Conservation (phyloP, 2,329 filamentous ascomycete species). For the Aureobasidium sp. region DNA sequence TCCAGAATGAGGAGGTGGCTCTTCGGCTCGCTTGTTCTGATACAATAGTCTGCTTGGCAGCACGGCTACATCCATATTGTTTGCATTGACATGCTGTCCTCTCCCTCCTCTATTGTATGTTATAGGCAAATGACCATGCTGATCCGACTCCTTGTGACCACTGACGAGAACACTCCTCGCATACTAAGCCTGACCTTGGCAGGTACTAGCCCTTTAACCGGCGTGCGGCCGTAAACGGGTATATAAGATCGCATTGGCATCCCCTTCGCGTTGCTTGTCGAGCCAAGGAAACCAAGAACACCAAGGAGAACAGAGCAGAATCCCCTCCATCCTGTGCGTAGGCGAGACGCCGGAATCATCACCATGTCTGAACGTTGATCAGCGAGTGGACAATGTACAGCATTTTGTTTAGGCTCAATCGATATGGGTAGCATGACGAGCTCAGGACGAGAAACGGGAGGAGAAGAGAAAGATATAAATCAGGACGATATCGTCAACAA, state of each 20-base stretch:
- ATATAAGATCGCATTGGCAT: slow-evolving; percentile 2
- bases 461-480: neutral
- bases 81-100: neutral
- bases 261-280: slow-evolving; percentile 4
- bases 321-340: neutral
- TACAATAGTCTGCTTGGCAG: slow-evolving; percentile 7
- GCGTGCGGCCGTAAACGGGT: neutral
- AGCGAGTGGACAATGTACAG: neutral
- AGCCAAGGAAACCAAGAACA: slow-evolving; percentile 4
- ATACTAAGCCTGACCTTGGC: neutral
- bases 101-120: neutral
- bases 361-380: neutral
- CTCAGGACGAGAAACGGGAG: neutral
- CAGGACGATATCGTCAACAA: neutral
- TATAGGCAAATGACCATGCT: neutral
- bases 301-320: neutral
- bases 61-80: neutral
- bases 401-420: slow-evolving; percentile 4
- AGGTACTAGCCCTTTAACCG: slow-evolving; percentile 1
- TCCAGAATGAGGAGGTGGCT: neutral
- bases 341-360: neutral
- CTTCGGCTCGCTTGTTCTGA: neutral
- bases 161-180: neutral
- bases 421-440: neutral
- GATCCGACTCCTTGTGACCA: neutral